Base-by-base conservation (phyloP, 768 basidiomycete species). In the Dacryopinax primogenitus region DNA sequence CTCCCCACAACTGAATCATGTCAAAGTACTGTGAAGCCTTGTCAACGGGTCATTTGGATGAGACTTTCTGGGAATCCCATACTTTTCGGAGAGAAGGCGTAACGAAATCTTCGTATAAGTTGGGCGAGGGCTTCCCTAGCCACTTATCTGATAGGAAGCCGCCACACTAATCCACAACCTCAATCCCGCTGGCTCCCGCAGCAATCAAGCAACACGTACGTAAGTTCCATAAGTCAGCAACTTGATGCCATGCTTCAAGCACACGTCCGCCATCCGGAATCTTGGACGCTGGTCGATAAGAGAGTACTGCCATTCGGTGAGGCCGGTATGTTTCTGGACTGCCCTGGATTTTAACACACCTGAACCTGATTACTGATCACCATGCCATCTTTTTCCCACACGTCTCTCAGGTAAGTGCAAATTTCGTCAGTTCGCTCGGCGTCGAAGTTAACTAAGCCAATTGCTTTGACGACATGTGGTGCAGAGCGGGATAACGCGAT, bases 81-180 rank as follows among this genome's bases (percentile, higher is more conserved):
- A 83, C 89, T 82, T 92, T 92, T 71, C 90, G 79, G 72, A 90
- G 88, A 1, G 90, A 92, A 3, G 90, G 89, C 0, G 87, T 90
- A 69, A 91, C 76, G 66, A 78, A 75, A 35, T 81, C 80, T 21
- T 80, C 78, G 68, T 92, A 92, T 12, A 80, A 76, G 77, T 90
- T 86, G 1, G 90, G 90, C 70, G 87, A 85, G 1, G 83, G 77
- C 66, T 78, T 70, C 62, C 79, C 77, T 15, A 92, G 77, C 88
- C 88, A 92, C 66, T 80, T 81, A 72, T 91, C 88, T 1, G 88
- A 77, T 45, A 92, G 78, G 71, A 92, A 90, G 2, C 89, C 90
- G 7, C 90, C 90, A 69, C 90, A 91, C 90, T 92, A 70, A 32
- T 23, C 68, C 51, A 26, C 35, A 39, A 23, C 45, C 36, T 58